phyloP scores from a whole-genome alignment of 352 stramenopile species.

The Pilasporangium apinafurcum region DNA sequence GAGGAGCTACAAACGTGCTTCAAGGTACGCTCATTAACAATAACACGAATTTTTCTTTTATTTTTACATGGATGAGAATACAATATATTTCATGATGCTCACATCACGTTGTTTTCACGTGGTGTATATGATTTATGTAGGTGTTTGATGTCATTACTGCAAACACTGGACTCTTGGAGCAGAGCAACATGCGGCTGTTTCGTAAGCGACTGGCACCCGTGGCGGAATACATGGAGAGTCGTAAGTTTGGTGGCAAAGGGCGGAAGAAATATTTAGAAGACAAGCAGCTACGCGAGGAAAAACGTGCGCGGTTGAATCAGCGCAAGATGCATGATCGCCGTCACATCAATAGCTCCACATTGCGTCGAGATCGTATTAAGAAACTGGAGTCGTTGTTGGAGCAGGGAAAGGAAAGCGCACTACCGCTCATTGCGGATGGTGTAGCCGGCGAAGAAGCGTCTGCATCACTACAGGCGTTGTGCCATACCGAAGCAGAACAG shows the following conservation, averaged over 20 bases:
- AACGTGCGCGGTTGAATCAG: constrained; percentile 77
- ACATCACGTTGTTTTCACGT: no score
- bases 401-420: constrained; percentile 65
- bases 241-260: constrained; percentile 77
- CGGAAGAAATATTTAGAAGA: constrained; percentile 88
- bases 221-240: constrained; percentile 70
- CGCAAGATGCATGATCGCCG: constrained; percentile 89
- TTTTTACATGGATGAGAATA: no score
- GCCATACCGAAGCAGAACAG: constrained; percentile 42
- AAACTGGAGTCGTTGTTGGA: constrained; percentile 88
- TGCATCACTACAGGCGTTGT: constrained; percentile 56
- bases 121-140: constrained; percentile 9
- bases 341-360: constrained; percentile 89
- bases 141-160: constrained; percentile 51
- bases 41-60: no score
- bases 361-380: constrained; percentile 88
- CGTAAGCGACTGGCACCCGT: constrained; percentile 79
- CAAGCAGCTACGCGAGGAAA: constrained; percentile 82
- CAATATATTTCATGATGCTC: no score
- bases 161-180: constrained; percentile 52
- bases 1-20: constrained; percentile 50
- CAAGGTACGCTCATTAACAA: constrained; percentile 36
- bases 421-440: constrained; percentile 91
- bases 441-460: constrained; percentile 61
- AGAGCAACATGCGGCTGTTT: constrained; percentile 66